Percentiles rank a stretch among this genome's conserved stretches.
Conservation (phyloP, 441 rosid genomes). For the Manihot esculenta region DNA sequence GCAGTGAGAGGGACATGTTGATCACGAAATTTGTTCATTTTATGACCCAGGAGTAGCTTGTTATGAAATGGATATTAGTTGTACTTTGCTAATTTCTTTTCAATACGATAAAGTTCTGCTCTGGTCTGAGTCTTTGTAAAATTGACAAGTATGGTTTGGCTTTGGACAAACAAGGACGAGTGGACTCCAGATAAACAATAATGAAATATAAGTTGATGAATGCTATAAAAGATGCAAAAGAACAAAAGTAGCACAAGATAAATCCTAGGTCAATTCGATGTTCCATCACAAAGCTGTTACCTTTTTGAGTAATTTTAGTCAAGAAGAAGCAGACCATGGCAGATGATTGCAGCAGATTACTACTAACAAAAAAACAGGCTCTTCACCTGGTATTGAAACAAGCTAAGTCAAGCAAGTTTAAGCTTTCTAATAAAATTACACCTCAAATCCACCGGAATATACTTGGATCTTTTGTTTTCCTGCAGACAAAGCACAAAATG, state of each 20-base stretch:
- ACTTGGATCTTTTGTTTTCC: neutral
- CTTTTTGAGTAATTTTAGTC: neutral
- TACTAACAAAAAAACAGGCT: neutral
- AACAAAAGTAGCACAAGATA: neutral
- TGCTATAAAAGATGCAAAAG: neutral
- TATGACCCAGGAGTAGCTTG: neutral
- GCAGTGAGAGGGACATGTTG: neutral
- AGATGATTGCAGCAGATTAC: neutral
- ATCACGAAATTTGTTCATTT: neutral
- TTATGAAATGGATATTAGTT: neutral
- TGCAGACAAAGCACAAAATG: neutral
- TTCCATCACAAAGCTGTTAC: neutral
- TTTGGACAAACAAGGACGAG: too few relatives aligned
- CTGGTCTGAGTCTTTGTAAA: too few relatives aligned
- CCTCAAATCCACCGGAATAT: neutral
- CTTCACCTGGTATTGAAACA: neutral
- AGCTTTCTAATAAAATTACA: neutral
- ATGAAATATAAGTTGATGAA: too few relatives aligned
- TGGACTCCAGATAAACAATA: too few relatives aligned
- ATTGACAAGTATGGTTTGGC: too few relatives aligned
- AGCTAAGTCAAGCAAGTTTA: neutral
- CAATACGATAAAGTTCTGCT: too few relatives aligned
- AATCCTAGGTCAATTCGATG: neutral
- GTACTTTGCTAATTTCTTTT: too few relatives aligned
- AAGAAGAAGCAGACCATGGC: too few relatives aligned